A percentile compares a stretch with the other conserved stretches of the same genome.
phyloP scores from a whole-genome alignment of 495 filamentous ascomycete species.

The Daldinia loculata region DNA sequence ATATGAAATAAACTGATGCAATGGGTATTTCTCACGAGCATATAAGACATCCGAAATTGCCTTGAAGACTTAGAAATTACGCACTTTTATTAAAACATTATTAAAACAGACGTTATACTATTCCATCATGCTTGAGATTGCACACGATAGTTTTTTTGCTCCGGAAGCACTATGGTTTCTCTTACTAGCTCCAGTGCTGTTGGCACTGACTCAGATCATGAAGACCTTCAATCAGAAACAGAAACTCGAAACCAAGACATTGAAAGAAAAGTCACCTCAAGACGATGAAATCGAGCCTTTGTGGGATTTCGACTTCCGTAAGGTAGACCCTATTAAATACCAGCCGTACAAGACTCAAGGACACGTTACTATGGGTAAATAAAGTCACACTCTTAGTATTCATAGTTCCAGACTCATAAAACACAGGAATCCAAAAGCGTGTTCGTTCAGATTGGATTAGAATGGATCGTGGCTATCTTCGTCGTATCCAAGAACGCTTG shows the following conservation, averaged over 20 bases:
- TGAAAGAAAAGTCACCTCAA: background rate
- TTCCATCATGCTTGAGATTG: constrained; percentile 11
- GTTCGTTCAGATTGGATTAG: constrained; percentile 33
- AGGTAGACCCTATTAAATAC: constrained; percentile 27
- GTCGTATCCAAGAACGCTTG: constrained; percentile 25
- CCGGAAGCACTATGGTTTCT: constrained; percentile 12
- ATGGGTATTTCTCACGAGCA: background rate
- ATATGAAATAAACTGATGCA: background rate
- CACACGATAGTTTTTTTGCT: background rate
- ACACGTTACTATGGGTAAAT: constrained; percentile 36
- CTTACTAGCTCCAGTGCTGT: constrained; percentile 9
- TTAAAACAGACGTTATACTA: background rate
- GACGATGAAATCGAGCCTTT: constrained; percentile 22
- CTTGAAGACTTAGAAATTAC: background rate
- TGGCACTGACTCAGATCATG: constrained; percentile 6
- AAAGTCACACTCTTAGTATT: background rate
- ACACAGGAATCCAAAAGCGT: constrained; percentile 30
- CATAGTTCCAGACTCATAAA: background rate
- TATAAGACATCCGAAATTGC: background rate
- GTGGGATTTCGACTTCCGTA: constrained; percentile 32
- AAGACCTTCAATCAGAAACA: background rate
- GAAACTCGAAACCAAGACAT: background rate
- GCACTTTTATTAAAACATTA: too few relatives aligned
- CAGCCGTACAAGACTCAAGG: constrained; percentile 34
- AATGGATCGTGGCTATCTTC: constrained; percentile 29